Percentiles rank a stretch among this genome's conserved stretches.
phyloP scores from a whole-genome alignment of 2,329 filamentous ascomycete species.

The Trichophyton schoenleinii region DNA sequence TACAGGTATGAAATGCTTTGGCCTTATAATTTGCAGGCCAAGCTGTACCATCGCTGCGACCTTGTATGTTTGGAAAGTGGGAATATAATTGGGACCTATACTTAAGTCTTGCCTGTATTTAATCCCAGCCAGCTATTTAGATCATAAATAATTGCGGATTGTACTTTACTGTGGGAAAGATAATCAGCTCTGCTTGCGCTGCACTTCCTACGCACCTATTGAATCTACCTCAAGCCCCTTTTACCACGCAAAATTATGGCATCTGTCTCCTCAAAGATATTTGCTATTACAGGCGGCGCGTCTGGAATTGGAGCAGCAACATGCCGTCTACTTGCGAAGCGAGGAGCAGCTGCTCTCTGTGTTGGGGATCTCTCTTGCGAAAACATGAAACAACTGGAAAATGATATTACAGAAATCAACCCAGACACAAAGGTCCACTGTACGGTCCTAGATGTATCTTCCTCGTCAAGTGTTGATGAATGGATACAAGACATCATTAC shows the following conservation, averaged over 20 bases:
- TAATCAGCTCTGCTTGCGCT: too few species aligned
- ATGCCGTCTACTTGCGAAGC: neutral
- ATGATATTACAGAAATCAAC: neutral
- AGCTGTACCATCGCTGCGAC: too few species aligned
- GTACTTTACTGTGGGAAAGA: too few species aligned
- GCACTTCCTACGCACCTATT: neutral
- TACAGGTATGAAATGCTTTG: too few species aligned
- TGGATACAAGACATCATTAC: neutral
- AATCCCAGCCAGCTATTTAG: too few species aligned
- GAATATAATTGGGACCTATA: too few species aligned
- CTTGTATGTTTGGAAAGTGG: too few species aligned
- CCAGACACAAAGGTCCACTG: neutral
- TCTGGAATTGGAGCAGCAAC: constrained; percentile 1
- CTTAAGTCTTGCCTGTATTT: too few species aligned
- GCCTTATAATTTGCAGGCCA: too few species aligned
- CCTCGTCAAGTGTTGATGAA: neutral
- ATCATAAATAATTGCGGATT: too few species aligned
- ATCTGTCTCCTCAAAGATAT: neutral
- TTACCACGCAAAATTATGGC: neutral
- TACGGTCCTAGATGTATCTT: neutral
- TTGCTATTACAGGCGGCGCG: neutral
- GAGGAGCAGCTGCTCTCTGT: neutral
- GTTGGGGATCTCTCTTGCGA: neutral
- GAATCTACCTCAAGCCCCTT: neutral
- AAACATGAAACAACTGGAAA: neutral